Base-by-base conservation (phyloP, 768 basidiomycete species). In the Pisolithus orientalis region DNA sequence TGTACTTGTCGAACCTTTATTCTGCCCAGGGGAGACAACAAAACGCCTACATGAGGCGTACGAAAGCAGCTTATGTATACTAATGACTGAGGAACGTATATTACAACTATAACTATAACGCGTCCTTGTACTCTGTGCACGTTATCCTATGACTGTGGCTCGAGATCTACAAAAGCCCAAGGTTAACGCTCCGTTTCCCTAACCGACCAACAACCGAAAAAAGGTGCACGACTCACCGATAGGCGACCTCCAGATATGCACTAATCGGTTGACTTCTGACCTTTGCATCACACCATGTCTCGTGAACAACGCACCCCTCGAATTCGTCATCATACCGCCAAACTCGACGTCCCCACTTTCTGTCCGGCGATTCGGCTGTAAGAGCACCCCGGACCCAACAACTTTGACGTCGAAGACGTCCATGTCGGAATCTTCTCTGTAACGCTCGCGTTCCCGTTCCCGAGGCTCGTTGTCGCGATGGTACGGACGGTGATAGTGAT, bases 171-270 rank as follows among this genome's bases (percentile, higher is more conserved):
- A 25, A 32, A 39, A 10, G 34, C 7, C 5, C 24, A 45, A 4
- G 29, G 44, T 38, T 14, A 44, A 14, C 2, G 37, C 25, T 11
- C 37, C 34, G 28, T 6, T 25, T 21, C 21, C 6, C 31, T 37
- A 24, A 24, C 5, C 16, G 5, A 31, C 14, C 31, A 38, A 42
- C 25, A 25, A 7, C 6, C 13, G 28, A 47, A 9, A 2, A 42
- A 47, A n/a, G 8, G 3, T 2, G 10, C 8, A 34, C 27, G 29
- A 68, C 73, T 43, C 50, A 87, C 85, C 81, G 49, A 88, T 83
- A 1, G 86, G 86, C 24, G 84, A 86, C 42, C 76, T 84, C 70
- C 80, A 88, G 56, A 80, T 78, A 56, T 80, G 73, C 46, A 87
- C 75, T 67, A 84, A 66, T 39, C 75, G 78, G 55, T 82, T 77